Evolutionary conservation across 2,329 filamentous ascomycete species (phyloP), one percentile per base, ranked within the genome.

Genomic region (Sclerotinia trifoliorum): DNA sequence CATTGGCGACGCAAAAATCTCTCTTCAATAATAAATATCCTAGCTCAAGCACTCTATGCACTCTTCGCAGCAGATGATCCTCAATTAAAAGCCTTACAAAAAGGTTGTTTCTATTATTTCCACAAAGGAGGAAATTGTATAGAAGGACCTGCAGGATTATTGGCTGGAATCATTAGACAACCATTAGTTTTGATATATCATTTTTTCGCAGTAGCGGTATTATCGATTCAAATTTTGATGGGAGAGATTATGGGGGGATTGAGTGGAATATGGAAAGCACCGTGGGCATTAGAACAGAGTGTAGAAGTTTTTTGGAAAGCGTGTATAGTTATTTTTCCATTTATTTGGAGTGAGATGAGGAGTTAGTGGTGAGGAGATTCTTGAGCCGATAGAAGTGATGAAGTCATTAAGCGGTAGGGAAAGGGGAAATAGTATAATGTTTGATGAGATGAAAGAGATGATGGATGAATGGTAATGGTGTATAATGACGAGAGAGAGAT

Each of bases 41-140:
- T 99, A n/a, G 94, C 95, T 1, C 92, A 95, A 83, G 94, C 95
- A 0, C 85, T 99, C 1, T 99, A 99, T 81, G 84, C 86, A 44
- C 86, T 99, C 17, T 99, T 98, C 78, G 93, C 94, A 21, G 95
- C 94, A 64, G 84, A 96, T 78, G 90, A 92, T 79, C 80, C 83
- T 56, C 86, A 94, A 76, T 87, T 98, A 65, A 87, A 86, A 72
- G 88, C 91, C 66, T 87, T 99, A 57, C 93, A 96, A 81, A 85
- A 85, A 72, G 95, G 95, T 60, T 99, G 95, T 82, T 98, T 98
- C 82, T 83, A 85, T 42, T 99, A 99, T 80, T 99, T 99, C 82
- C 84, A 92, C 77, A 84, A 83, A 46, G 89, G 89, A 54, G 86
- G 89, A 60, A 87, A 88, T 70, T 87, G 88, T 79, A 86, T 93